Evolutionary conservation across 306 rosid species (phyloP), one percentile per base, ranked within the genome.

Genomic region (Luffa acutangula): DNA sequence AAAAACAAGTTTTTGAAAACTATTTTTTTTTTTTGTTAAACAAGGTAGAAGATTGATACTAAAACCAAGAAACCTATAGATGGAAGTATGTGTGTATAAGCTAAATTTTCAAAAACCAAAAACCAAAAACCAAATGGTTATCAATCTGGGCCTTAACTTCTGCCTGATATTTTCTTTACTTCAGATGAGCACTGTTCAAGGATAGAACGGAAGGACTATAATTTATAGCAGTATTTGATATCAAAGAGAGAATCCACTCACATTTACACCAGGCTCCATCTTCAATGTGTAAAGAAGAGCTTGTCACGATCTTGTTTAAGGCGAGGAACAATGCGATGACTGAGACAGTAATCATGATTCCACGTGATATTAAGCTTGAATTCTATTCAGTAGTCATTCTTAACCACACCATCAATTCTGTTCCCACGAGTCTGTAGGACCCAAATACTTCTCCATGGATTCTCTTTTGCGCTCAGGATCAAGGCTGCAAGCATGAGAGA

Each of bases 381-480:
- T 18, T 51, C 45, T 81, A 49, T 36, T 5, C 75, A 33, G 39
- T 39, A 25, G 54, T 78, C 80, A 62, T 62, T 21, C 13, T 51
- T 39, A 54, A 49, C 33, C 72, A 65, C 86, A 90, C 89, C 87
- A 77, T 85, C 83, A 74, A 77, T 90, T 88, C 83, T 85, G 91
- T 85, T 95, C 93, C 92, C 92, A 83, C 72, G 91, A 89, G 76
- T 91, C 90, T 82, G 87, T 76, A 37, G 97, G 98, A 78, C 96
- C 91, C 78, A 82, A 83, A 88, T 95, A 93, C 84, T 95, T 95
- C 93, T 95, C 99, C 86, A 93, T 95, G 14, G 99, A 95, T 82
- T 93, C 96, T 64, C 86, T 93, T 82, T 93, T 92, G 39, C 93
- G 96, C 84, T 91, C 97, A 1, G 93, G 97, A 90, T 95, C 99